These are phyloP conservation scores for Eustoma russellianum DNA, from an alignment of 257 asterid genomes.

Conservation along the genomic window DNA sequence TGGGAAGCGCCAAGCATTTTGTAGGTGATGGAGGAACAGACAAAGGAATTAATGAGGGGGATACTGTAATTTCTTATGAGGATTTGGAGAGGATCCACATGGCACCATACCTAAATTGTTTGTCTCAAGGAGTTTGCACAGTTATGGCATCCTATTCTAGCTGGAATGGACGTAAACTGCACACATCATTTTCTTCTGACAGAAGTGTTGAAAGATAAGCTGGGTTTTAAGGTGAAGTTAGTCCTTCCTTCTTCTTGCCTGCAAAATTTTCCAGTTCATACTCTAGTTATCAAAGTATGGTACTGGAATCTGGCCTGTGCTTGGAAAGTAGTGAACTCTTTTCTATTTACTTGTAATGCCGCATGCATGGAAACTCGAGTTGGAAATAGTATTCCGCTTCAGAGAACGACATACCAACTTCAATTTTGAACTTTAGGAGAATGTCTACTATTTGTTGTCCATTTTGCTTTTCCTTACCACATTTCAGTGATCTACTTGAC, in stretches of 20 bases:
- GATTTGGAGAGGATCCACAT: constrained; percentile 69
- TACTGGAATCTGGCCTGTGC: too few relatives aligned
- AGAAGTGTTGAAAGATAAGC: constrained; percentile 64
- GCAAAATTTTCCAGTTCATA: background rate
- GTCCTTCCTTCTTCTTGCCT: constrained; percentile 2
- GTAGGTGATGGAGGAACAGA: constrained; percentile 88
- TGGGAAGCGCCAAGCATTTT: constrained; percentile 90
- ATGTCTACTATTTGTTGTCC: too few relatives aligned
- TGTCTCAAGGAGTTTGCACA: constrained; percentile 77
- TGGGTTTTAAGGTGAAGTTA: constrained; percentile 65
- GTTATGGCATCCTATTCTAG: constrained; percentile 85
- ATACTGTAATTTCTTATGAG: constrained; percentile 50
- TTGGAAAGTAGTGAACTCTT: too few relatives aligned
- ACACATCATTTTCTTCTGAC: constrained; percentile 56
- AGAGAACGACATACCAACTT: too few relatives aligned
- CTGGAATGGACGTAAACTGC: constrained; percentile 72
- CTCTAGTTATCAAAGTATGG: too few relatives aligned
- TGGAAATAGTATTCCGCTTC: too few relatives aligned
- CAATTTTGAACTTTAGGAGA: too few relatives aligned
- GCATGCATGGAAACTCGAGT: too few relatives aligned
- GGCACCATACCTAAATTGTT: constrained; percentile 67
- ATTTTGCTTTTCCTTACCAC: too few relatives aligned
- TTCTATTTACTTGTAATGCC: too few relatives aligned
- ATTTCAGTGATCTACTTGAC: background rate
- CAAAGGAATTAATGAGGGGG: constrained; percentile 70